Evolutionary conservation across 1,284 basidiomycete species (phyloP), one percentile per base, ranked within the genome.

Genomic region (Ceratobasidium sp.): DNA sequence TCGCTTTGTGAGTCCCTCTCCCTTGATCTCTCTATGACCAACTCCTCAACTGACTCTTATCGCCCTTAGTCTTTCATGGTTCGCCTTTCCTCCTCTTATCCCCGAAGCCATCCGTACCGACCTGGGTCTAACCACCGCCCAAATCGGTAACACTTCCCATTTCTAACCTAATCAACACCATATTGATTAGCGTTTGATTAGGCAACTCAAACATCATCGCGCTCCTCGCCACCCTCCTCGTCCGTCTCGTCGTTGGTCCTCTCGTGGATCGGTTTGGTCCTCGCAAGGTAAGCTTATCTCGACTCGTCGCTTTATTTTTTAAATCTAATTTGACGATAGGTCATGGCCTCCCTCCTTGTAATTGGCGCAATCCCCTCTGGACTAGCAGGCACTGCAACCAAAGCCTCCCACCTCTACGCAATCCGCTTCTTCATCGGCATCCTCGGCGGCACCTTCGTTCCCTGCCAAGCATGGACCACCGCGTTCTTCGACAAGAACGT

Each of bases 311-410:
- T 7, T n/a, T 50, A 6, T 20, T 20, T 17, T n/a, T 56, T 73
- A n/a, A 73, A 40, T 13, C 13, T 10, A 23, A 6, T 20, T 17
- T 26, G n/a, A n/a, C n/a, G n/a, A n/a, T n/a, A 73, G 69, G 69
- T 73, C 1, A 91, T 93, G 89, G 90, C 89, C 6, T 83, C 80
- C 0, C 83, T 92, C 23, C 87, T 93, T 28, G 81, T 91, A 65
- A 79, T 90, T 0, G 91, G 91, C 4, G 90, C 91, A 1, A 89
- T 93, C 54, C 91, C 91, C 0, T 91, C 89, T 1, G 91, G 89
- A 0, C 83, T 92, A 7, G 90, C 91, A 0, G 91, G 90, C 3
- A 88, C 89, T 0, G 86, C 87, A 5, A 83, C 83, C 59, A 86
- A 81, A 69, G 87, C 87, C 0, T 64, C 79, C 0, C 87, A 88